Conservation (phyloP, 352 stramenopile genomes). For the Thalassiosira livingstoniorum region DNA sequence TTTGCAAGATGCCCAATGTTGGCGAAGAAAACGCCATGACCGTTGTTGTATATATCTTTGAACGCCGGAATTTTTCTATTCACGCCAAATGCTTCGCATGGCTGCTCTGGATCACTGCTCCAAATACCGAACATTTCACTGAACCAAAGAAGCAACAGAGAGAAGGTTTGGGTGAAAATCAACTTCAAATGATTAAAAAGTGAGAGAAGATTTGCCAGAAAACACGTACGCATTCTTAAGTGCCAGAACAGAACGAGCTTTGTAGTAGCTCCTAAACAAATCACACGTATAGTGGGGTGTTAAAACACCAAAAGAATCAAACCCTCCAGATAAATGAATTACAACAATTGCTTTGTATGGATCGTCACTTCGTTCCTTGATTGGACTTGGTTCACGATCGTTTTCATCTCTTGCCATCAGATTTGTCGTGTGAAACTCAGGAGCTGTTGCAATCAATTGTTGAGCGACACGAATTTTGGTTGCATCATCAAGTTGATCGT, state of each 20-base stretch:
- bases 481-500: conserved; percentile 30
- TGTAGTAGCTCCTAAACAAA: conserved; percentile 3
- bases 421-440: conserved; percentile 79
- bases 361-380: conserved; percentile 1
- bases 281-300: conserved; percentile 57
- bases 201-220: too few species aligned
- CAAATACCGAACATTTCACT: neutral
- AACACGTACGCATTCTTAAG: conserved; percentile 16
- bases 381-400: conserved; percentile 3
- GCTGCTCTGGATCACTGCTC: conserved; percentile 24
- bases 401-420: conserved; percentile 31
- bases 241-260: neutral
- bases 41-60: conserved; percentile 73
- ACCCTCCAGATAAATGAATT: conserved; percentile 38
- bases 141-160: neutral
- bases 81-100: conserved; percentile 67
- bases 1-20: conserved; percentile 59
- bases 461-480: conserved; percentile 58
- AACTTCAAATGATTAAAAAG: too few species aligned
- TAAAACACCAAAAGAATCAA: conserved; percentile 67
- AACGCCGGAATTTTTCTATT: conserved; percentile 51
- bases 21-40: conserved; percentile 38
- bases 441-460: conserved; percentile 74
- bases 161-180: too few species aligned
- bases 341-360: conserved; percentile 60